Conservation (phyloP, 345 rosid genomes). For the Brassica incana region DNA sequence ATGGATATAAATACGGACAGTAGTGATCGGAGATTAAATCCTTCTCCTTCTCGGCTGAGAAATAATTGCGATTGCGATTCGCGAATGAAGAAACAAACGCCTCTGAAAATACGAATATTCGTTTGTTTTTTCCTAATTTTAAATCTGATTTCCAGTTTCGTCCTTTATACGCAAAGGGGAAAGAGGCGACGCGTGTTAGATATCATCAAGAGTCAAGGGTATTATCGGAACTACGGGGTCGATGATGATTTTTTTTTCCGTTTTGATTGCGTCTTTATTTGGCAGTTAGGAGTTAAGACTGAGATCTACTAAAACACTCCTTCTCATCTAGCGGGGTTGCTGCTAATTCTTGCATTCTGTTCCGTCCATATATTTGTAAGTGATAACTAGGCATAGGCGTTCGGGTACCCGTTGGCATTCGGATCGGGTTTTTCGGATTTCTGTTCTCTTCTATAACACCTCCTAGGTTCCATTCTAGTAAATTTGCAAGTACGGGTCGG, state of each 20-base stretch:
- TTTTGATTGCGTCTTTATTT: not conserved
- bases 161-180: not conserved
- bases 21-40: conserved; percentile 8
- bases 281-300: not conserved
- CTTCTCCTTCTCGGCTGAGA: not conserved
- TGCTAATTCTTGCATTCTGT: not conserved
- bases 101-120: conserved; percentile 3
- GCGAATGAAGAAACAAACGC: conserved; percentile 28
- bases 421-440: too few species aligned
- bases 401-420: too few species aligned
- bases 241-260: not conserved
- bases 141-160: not conserved
- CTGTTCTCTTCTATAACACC: too few species aligned
- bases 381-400: too few species aligned
- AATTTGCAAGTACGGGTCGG: too few species aligned
- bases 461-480: too few species aligned
- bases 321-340: not conserved
- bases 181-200: conserved; percentile 3
- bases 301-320: not conserved
- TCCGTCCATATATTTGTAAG: not conserved
- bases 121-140: not conserved
- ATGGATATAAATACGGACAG: not conserved
- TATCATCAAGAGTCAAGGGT: conserved; percentile 6
- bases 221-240: conserved; percentile 10
- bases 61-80: not conserved